Base-by-base conservation (phyloP, 371 early-diverging fungal species). In the Amoeboaphelidium protococcarum region DNA sequence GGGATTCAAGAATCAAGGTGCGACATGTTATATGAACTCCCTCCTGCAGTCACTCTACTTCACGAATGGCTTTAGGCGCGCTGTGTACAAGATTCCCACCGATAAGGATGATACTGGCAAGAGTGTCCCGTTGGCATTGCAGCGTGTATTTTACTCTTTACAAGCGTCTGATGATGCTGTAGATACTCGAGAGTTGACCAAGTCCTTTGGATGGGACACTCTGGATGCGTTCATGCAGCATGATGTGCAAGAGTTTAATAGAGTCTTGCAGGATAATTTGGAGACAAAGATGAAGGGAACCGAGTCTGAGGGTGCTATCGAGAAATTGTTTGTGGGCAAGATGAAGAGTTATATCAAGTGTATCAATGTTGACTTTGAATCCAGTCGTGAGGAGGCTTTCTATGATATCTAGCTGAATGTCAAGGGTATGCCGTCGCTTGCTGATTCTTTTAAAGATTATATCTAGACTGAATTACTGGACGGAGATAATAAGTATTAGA, bases 21-120 rank as follows among this genome's bases (percentile, higher is more conserved):
- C 98, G 1, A 98, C 99, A 0, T 96, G 99, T 67, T 99, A 99
- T 61, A 86, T 97, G 83, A 98, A 97, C 69, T 89, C 96, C 41
- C 68, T 98, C 13, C 71, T 98, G 26, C 99, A 99, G 62, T 85
- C 92, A 2, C 71, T 98, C 13, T 96, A 80, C 61, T 87, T 86
- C 54, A 95, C 96, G 22, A 85, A 80, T 52, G 73, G 75, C 58
- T 96, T 99, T 64, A 76, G 90, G 49, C 81, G 81, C 77, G 86
- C 50, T 67, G 80, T 43, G 1, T 91, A 78, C 54, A 71, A 76
- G 48, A 90, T 95, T 41, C 91, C 92, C 1, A 89, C 90, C 2
- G 80, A 72, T 25, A 65, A 71, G 10, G 87, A 87, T 46, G 76
- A 77, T 25, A 87, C 90, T 1, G 67, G 67, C 21, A 81, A 76